A percentile compares a stretch with the other conserved stretches of the same genome.
Conservation (phyloP, 2,329 filamentous ascomycete genomes). For the Curvularia sp. region DNA sequence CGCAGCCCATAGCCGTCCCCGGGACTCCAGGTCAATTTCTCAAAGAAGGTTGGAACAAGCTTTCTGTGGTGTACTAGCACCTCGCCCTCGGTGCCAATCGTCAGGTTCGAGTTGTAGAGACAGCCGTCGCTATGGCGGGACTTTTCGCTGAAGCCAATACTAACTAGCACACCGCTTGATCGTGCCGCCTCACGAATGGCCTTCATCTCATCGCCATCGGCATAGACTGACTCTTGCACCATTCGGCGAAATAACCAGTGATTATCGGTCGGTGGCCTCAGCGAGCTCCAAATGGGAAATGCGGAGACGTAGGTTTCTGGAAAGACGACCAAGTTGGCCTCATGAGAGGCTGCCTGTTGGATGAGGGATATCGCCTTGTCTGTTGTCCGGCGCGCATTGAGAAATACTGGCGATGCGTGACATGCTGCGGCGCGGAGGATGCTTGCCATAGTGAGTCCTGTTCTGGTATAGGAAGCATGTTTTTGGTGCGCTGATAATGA, state of each 20-base stretch:
- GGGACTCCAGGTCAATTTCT: conserved; percentile 63
- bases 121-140: conserved; percentile 54
- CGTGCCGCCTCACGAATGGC: conserved; percentile 46
- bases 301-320: conserved; percentile 63
- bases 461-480: background rate
- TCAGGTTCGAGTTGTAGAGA: conserved; percentile 61
- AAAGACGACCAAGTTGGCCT: conserved; percentile 61
- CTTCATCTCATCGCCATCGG: conserved; percentile 37
- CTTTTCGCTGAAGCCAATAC: conserved; percentile 61
- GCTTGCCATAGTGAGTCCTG: conserved; percentile 14
- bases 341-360: conserved; percentile 52
- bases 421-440: conserved; percentile 37
- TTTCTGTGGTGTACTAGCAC: conserved; percentile 63
- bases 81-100: conserved; percentile 56
- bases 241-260: conserved; percentile 60
- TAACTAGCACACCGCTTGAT: conserved; percentile 52
- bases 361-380: conserved; percentile 58
- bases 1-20: conserved; percentile 61
- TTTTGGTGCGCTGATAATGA: background rate
- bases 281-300: conserved; percentile 61
- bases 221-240: conserved; percentile 23
- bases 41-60: conserved; percentile 63
- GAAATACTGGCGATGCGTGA: conserved; percentile 54
- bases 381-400: conserved; percentile 57
- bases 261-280: conserved; percentile 59